These are phyloP conservation scores for Pseudoperonospora humuli DNA, from an alignment of 352 stramenopile species.

Conservation along the genomic window DNA sequence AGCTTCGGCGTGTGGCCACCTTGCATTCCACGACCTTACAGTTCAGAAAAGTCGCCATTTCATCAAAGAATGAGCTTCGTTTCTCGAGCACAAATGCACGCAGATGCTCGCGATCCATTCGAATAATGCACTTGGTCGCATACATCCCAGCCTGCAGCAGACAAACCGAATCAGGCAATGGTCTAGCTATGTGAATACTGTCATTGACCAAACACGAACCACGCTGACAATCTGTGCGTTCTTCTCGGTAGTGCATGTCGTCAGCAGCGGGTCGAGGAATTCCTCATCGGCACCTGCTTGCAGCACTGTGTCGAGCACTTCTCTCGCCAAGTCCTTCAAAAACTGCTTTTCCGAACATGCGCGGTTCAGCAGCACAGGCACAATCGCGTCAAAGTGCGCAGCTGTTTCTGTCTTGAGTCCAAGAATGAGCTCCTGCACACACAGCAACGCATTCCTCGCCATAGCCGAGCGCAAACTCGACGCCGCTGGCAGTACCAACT, in stretches of 20 bases:
- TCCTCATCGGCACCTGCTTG: conserved; percentile 19
- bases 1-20: conserved; percentile 33
- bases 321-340: conserved; percentile 45
- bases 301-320: conserved; percentile 43
- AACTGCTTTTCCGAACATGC: conserved; percentile 70
- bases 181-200: background rate
- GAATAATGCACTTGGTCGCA: conserved; percentile 40
- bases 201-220: conserved; percentile 18
- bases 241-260: conserved; percentile 30
- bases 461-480: conserved; percentile 56
- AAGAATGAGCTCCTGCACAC: conserved; percentile 50
- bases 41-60: conserved; percentile 50
- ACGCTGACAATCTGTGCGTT: conserved; percentile 43
- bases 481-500: conserved; percentile 48
- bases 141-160: conserved; percentile 34
- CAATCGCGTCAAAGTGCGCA: conserved; percentile 31
- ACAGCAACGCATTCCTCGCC: conserved; percentile 57
- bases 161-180: background rate
- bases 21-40: conserved; percentile 74
- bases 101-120: conserved; percentile 34
- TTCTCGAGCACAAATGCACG: conserved; percentile 36
- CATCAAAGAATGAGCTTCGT: conserved; percentile 38
- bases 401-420: conserved; percentile 19
- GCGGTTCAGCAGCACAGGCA: conserved; percentile 47
- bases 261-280: conserved; percentile 27